phyloP scores from a whole-genome alignment of 2,329 filamentous ascomycete genomes.

The Didymella exigua region DNA sequence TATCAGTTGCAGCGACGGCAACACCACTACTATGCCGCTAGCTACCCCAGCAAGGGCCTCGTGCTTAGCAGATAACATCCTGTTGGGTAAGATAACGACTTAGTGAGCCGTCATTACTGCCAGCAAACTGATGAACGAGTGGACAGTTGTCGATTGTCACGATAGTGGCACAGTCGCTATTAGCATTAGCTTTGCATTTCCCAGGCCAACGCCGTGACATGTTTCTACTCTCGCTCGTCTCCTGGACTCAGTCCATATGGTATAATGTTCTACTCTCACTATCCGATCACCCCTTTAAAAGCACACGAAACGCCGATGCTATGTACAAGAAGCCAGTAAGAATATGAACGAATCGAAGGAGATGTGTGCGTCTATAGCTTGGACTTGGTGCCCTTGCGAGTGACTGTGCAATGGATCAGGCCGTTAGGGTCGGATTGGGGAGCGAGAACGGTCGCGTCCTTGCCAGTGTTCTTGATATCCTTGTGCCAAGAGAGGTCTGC shows the following conservation, averaged over 20 bases:
- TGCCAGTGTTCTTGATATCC: conserved; percentile 90
- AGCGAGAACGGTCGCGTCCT: conserved; percentile 92
- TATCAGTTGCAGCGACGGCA: too few species aligned
- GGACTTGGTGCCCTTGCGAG: conserved; percentile 58
- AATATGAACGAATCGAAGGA: conserved; percentile 7
- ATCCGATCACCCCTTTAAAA: conserved; percentile 17
- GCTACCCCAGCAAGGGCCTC: background rate
- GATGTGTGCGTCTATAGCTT: conserved; percentile 46
- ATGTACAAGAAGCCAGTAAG: conserved; percentile 25
- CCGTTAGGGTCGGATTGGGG: conserved; percentile 94
- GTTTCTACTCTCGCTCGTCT: conserved; percentile 27
- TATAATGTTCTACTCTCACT: conserved; percentile 40
- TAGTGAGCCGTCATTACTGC: too few species aligned
- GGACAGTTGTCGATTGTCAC: background rate
- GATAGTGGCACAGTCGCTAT: background rate
- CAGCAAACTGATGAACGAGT: background rate
- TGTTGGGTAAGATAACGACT: too few species aligned
- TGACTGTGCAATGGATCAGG: conserved; percentile 91
- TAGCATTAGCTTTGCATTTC: background rate
- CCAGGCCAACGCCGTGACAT: background rate
- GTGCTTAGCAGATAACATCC: background rate
- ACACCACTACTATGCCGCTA: background rate
- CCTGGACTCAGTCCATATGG: conserved; percentile 23
- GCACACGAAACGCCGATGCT: conserved; percentile 18
- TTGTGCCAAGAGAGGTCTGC: conserved; percentile 96